Conservation (phyloP, 139 green algal genomes). For the Deuterostichococcus epilithicus region DNA sequence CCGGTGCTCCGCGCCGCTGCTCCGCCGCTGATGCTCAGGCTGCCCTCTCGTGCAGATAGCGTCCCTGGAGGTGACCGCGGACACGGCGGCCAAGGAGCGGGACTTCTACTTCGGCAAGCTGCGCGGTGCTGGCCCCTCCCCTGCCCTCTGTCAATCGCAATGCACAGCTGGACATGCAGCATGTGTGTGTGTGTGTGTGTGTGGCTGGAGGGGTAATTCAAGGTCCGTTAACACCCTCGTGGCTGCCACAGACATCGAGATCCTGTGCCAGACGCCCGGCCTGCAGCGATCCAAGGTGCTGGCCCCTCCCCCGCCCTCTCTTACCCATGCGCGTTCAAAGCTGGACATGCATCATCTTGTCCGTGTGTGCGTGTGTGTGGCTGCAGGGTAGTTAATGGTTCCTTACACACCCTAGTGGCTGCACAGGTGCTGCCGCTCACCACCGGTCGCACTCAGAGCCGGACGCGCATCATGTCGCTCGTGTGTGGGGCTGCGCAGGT, state of each 20-base stretch:
- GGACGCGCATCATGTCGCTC: not conserved
- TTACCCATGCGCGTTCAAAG: no score
- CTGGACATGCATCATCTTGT: not conserved
- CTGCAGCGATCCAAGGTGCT: constrained; percentile 38
- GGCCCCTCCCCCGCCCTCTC: no score
- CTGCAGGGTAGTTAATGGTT: not conserved
- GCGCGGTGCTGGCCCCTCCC: constrained; percentile 14
- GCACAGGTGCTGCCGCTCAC: not conserved
- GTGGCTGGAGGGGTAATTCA: no score
- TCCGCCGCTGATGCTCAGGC: no score
- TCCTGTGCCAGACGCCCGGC: constrained; percentile 86
- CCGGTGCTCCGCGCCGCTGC: no score
- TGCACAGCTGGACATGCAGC: no score
- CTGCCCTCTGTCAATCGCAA: no score
- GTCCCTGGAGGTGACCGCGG: constrained; percentile 63
- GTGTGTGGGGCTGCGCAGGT: constrained; percentile 28
- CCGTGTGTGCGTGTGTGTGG: not conserved
- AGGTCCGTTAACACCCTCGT: no score
- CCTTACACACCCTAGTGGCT: not conserved
- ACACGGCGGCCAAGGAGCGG: constrained; percentile 51
- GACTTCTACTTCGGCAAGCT: constrained; percentile 97
- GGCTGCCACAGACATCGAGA: no score
- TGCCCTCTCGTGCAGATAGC: constrained; percentile 34
- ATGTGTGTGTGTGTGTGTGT: no score
- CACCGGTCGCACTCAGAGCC: not conserved